Conservation (phyloP, 2,329 filamentous ascomycete species). For the Ceratocystis lukuohia region DNA sequence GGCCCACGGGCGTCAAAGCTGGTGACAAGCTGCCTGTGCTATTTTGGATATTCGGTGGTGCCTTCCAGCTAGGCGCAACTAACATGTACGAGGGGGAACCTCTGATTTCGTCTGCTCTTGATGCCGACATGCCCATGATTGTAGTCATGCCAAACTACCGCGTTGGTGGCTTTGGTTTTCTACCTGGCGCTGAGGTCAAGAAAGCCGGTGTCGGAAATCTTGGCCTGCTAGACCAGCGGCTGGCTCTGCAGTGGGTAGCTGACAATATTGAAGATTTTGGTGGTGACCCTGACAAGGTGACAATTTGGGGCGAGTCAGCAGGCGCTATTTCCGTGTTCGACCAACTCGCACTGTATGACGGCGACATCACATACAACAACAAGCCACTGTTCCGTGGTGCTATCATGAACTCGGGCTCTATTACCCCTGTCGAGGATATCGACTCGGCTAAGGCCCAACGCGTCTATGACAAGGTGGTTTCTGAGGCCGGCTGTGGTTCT, state of each 20-base stretch:
- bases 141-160: slow-evolving; percentile 54
- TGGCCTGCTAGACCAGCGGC: slow-evolving; percentile 46
- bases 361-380: slow-evolving; percentile 49
- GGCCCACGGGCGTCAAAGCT: slow-evolving; percentile 32
- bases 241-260: slow-evolving; percentile 48
- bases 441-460: slow-evolving; percentile 43
- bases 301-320: slow-evolving; percentile 50
- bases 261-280: slow-evolving; percentile 54
- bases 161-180: slow-evolving; percentile 48
- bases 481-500: slow-evolving; percentile 40
- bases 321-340: slow-evolving; percentile 48
- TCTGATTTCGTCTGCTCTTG: slow-evolving; percentile 27
- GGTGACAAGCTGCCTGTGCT: slow-evolving; percentile 39
- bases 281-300: slow-evolving; percentile 50
- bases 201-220: slow-evolving; percentile 44
- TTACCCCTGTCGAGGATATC: slow-evolving; percentile 38
- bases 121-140: slow-evolving; percentile 42
- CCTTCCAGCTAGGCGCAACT: slow-evolving; percentile 30
- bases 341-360: slow-evolving; percentile 49
- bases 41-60: slow-evolving; percentile 46
- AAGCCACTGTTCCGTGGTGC: slow-evolving; percentile 48
- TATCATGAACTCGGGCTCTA: slow-evolving; percentile 49
- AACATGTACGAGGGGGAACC: slow-evolving; percentile 29
- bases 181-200: slow-evolving; percentile 42
- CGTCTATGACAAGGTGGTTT: slow-evolving; percentile 39